A percentile compares a stretch with the other conserved stretches of the same genome.
These are phyloP conservation scores for Triticum dicoccoides DNA, from an alignment of 176 grass and related monocot genomes.

Conservation along the genomic window DNA sequence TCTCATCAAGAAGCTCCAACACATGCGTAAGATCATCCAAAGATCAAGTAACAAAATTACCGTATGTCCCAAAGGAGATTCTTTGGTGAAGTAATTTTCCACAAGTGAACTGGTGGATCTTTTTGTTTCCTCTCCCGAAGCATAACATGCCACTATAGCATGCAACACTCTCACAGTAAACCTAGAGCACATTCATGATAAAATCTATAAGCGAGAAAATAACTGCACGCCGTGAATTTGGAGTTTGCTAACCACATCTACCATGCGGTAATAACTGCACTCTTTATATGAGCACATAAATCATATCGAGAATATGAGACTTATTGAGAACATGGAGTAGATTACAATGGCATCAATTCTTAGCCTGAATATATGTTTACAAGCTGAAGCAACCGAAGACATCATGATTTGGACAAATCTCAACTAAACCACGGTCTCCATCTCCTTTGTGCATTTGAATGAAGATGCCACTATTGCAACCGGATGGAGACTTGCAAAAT, in stretches of 20 bases:
- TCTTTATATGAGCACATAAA: not conserved
- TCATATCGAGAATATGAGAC: not conserved
- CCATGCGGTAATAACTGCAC: not conserved
- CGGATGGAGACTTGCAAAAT: constrained; percentile 74
- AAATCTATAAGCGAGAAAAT: constrained; percentile 1
- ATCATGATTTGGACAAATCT: constrained; percentile 84
- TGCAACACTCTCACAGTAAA: constrained; percentile 80
- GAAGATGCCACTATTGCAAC: constrained; percentile 50
- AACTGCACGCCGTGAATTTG: not conserved
- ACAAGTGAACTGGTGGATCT: constrained; percentile 64
- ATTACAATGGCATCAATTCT: constrained; percentile 10
- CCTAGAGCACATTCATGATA: constrained; percentile 33
- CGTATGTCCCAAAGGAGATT: constrained; percentile 3
- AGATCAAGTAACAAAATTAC: too few species aligned
- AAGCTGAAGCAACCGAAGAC: constrained; percentile 56
- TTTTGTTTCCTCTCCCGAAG: constrained; percentile 78
- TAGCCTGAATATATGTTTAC: constrained; percentile 95
- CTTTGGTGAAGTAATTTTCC: constrained; percentile 61
- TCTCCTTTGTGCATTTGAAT: constrained; percentile 82
- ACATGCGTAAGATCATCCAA: too few species aligned
- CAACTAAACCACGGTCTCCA: constrained; percentile 56
- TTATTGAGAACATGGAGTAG: not conserved
- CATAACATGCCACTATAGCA: constrained; percentile 65
- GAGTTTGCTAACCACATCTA: too few species aligned
- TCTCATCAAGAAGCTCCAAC: too few species aligned